Evolutionary conservation across 2,329 filamentous ascomycete species (phyloP), one percentile per base, ranked within the genome.

Genomic region (Penicillium psychrosexuale): DNA sequence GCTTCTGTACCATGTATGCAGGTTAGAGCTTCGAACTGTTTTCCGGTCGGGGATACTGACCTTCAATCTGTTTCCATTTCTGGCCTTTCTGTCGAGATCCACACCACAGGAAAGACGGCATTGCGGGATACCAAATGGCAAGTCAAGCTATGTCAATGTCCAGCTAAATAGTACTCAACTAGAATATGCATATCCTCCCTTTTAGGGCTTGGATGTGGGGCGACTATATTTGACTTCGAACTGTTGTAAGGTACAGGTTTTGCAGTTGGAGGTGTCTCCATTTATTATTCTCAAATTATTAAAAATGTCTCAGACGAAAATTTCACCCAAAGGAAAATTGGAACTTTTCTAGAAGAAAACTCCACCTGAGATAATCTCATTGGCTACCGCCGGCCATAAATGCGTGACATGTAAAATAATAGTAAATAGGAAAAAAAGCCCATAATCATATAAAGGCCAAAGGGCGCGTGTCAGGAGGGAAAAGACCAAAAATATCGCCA

Each of bases 1-100:
- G 51, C 44, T 42, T 61, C 61, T 60, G 19, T 49, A 7, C 3
- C 30, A 46, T n/a, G 17, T 38, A 47, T 47, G 8, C 28, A 2
- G 9, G 27, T 45, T 38, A 47, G 17, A 30, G 12, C 11, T 8
- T 37, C 30, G 5, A 22, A 7, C 5, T 19, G 12, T 12, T 27
- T 33, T 46, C 6, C 8, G 12, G 15, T 17, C 22, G 17, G 31
- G 43, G 15, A 5, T 19, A 47, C 36, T 3, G 13, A 52, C 50
- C 50, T 52, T 52, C 50, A 30, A 52, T 47, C 34, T 52, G 43
- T 27, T 39, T 38, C 43, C 50, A 22, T 42, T 42, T 43, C 22
- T 47, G 42, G 34, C 28, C 34, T 39, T 52, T 52, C 33, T 33
- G 40, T 30, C 50, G 43, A 15, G 42, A 47, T 52, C 50, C 50